Conservation (phyloP, 108 stramenopile species). For the Phaeodactylum tricornutum region DNA sequence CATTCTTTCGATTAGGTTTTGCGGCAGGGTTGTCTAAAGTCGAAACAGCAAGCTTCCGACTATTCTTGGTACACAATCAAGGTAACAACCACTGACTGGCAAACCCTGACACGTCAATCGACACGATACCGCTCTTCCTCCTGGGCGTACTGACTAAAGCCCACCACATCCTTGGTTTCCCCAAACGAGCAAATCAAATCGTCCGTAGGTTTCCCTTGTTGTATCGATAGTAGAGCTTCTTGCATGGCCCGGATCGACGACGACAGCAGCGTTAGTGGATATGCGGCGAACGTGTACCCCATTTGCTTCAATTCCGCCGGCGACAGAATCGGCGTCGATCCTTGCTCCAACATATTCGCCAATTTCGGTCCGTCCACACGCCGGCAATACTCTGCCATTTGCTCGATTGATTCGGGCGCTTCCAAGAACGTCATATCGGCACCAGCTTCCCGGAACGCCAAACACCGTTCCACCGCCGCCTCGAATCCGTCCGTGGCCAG, state of each 20-base stretch:
- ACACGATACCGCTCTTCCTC: conserved; percentile 60
- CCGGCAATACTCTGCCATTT: conserved; percentile 86
- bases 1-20: no score
- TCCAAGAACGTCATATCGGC: conserved; percentile 94
- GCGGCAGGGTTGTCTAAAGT: no score
- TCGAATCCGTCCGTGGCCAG: conserved; percentile 85
- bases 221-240: conserved; percentile 61
- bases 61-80: no score
- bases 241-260: conserved; percentile 92
- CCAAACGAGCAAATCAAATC: conserved; percentile 76
- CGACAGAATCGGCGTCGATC: conserved; percentile 86
- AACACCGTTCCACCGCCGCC: conserved; percentile 86
- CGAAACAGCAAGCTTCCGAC: no score
- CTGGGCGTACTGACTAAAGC: conserved; percentile 65
- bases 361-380: conserved; percentile 88
- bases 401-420: conserved; percentile 71
- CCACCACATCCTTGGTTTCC: conserved; percentile 81
- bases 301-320: conserved; percentile 76
- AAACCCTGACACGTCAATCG: no score
- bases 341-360: conserved; percentile 94
- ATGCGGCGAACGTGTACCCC: conserved; percentile 96
- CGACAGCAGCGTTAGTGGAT: conserved; percentile 88
- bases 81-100: no score
- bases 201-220: conserved; percentile 68
- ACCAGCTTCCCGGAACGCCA: conserved; percentile 84